Evolutionary conservation across 1,284 basidiomycete species (phyloP), one percentile per base, ranked within the genome.

Genomic region (Ganoderma sinense): DNA sequence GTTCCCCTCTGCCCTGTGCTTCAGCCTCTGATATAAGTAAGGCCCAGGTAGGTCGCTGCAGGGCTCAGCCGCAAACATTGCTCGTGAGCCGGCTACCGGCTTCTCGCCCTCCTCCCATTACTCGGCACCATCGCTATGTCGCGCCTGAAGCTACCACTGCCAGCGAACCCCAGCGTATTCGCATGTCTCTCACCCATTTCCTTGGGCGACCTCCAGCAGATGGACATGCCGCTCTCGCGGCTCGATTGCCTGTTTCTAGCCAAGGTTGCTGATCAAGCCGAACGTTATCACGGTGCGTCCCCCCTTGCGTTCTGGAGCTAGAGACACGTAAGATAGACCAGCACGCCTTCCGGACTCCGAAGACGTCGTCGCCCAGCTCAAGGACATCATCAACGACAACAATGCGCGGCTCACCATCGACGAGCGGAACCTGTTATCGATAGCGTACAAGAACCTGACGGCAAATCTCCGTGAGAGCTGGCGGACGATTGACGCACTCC

Each of bases 371-470:
- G 78, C 81, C 51, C 86, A 89, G 75, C 85, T 91, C 74, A 90
- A 90, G 79, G 79, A 79, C 56, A 83, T 91, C 65, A 84, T 87
- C 68, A 80, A 83, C 63, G 80, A 83, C 64, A 84, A 84, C 65
- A 84, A 86, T 64, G 83, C 85, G 26, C 83, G 79, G 45, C 83
- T 91, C 55, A 86, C 86, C 31, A 81, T 86, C 66, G 90, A 92
- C 71, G 91, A 92, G 77, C 88, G 90, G 65, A 92, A 89, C 76
- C 82, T 92, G 8, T 83, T 92, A 53, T 92, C 90, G 5, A 85
- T 92, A 62, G 90, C 90, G 26, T 92, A 90, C 79, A 92, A 92
- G 82, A 91, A 91, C 73, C 79, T 88, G 67, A 92, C 89, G 5
- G 89, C 89, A 71, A 82, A 78, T 23, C 83, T 90, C 59, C 88